Base-by-base conservation (phyloP, 2,329 filamentous ascomycete genomes). In the Beauveria bassiana region DNA sequence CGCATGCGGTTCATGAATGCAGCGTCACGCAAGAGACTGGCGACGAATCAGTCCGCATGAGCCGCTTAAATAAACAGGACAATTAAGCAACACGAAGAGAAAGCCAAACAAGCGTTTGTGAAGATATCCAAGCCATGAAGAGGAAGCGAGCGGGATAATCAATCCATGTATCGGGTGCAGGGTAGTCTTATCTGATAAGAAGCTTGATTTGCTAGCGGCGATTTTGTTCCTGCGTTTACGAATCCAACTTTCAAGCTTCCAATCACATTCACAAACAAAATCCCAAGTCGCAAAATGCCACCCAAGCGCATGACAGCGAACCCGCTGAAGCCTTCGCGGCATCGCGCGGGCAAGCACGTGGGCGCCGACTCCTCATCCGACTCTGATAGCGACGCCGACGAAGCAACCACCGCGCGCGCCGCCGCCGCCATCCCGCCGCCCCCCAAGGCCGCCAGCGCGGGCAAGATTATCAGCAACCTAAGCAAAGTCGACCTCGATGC, bases 241-340 rank as follows among this genome's bases (percentile, higher is more conserved):
- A 58, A 58, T 49, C 5, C 28, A 22, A 5, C 24, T 26, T 26
- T 22, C 9, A 28, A 54, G 26, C 34, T 14, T 40, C 49, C 2
- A 9, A 46, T 6, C 20, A 51, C 20, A 12, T 59, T 26, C 14
- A 34, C 49, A 52, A 52, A 26, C 40, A 40, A 26, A 56, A 24
- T 9, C 14, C 20, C 9, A 10, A 10, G 4, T 46, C 60, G 10
- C 66, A 70, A 58, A 62, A 85, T 84, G 82, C 87, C 89, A 64
- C 85, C 87, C 14, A 92, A 90, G 73, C 89, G 90, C 70, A 96
- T 98, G 90, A 98, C 93, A 65, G 92, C 93, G 65, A 96, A 97
- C 71, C 92, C 91, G 3, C 77, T 88, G 62, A 87, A 86, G 72
- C 90, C 91, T 26, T 85, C 87, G 67, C 89, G 95, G 62, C 89